Conservation (phyloP, 2,329 filamentous ascomycete species). For the Alternaria sp. region DNA sequence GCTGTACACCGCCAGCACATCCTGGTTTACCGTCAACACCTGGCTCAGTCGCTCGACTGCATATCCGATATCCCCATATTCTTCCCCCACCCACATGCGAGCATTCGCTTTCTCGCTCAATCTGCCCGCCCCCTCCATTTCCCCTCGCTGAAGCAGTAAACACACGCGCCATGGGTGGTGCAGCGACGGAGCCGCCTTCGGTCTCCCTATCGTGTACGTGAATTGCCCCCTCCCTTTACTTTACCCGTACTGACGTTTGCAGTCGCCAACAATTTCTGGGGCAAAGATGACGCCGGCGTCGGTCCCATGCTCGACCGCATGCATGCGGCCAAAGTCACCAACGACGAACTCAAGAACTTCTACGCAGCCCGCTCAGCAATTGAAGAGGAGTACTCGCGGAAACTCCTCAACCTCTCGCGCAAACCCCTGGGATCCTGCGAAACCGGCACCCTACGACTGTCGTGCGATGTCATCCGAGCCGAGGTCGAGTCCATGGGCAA, state of each 20-base stretch:
- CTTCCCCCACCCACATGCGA: slow-evolving; percentile 21
- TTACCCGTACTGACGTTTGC: slow-evolving; percentile 38
- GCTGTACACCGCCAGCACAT: slow-evolving; percentile 20
- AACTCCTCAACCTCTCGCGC: slow-evolving; percentile 81
- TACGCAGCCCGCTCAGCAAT: slow-evolving; percentile 90
- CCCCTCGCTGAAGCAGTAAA: slow-evolving; percentile 33
- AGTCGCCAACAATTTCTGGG: slow-evolving; percentile 99
- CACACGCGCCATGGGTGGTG: slow-evolving; percentile 63
- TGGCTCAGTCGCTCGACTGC: slow-evolving; percentile 28
- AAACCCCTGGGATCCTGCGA: slow-evolving; percentile 91
- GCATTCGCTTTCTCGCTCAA: slow-evolving; percentile 21
- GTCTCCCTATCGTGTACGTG: slow-evolving; percentile 67
- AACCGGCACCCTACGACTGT: slow-evolving; percentile 79
- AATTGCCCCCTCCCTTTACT: background rate
- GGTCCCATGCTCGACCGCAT: slow-evolving; percentile 90
- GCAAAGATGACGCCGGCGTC: slow-evolving; percentile 97
- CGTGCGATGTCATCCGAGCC: slow-evolving; percentile 83
- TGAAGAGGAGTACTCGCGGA: slow-evolving; percentile 95
- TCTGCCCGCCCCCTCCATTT: slow-evolving; percentile 12
- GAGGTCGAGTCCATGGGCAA: slow-evolving; percentile 95
- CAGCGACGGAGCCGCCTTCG: slow-evolving; percentile 66
- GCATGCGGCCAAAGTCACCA: slow-evolving; percentile 88
- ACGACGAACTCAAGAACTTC: slow-evolving; percentile 88
- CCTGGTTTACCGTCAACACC: slow-evolving; percentile 34
- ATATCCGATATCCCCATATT: slow-evolving; percentile 24